Evolutionary conservation across 2,329 filamentous ascomycete genomes (phyloP).

Genomic region (Teratosphaeria epicoccoides): DNA sequence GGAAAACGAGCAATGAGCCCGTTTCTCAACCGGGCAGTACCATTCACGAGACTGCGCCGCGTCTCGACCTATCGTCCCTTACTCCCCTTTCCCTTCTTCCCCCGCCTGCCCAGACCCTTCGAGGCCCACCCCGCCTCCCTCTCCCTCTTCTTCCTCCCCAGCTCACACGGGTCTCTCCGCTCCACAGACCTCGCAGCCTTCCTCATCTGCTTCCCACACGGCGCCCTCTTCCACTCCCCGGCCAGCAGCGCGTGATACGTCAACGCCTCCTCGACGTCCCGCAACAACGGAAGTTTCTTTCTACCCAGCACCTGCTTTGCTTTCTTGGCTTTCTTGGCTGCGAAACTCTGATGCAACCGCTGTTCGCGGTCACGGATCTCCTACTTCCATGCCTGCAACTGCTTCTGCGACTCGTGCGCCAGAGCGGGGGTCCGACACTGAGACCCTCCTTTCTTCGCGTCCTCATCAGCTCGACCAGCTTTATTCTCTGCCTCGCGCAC

Average conservation of each 20-base stretch:
- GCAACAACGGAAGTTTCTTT: not conserved
- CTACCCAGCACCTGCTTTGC: not conserved
- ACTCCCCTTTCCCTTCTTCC: not conserved
- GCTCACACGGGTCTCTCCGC: not conserved
- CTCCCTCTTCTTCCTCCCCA: not conserved
- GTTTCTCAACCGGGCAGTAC: too few species aligned
- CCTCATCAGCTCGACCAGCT: not conserved
- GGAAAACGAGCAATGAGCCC: too few species aligned
- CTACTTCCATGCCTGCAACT: not conserved
- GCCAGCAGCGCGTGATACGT: not conserved
- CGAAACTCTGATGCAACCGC: not conserved
- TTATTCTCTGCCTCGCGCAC: not conserved
- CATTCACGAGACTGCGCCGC: too few species aligned
- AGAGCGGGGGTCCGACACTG: not conserved
- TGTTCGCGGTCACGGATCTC: not conserved
- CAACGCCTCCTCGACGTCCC: not conserved
- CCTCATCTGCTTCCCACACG: not conserved
- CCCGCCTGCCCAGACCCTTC: not conserved
- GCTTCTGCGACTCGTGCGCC: not conserved
- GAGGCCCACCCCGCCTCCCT: not conserved
- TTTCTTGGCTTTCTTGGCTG: not conserved
- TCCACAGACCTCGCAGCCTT: not conserved
- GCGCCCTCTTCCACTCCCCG: not conserved
- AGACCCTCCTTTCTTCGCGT: not conserved
- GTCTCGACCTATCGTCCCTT: not conserved